phyloP scores from a whole-genome alignment of 2,329 filamentous ascomycete genomes.

The Pezicula rhizophila region DNA sequence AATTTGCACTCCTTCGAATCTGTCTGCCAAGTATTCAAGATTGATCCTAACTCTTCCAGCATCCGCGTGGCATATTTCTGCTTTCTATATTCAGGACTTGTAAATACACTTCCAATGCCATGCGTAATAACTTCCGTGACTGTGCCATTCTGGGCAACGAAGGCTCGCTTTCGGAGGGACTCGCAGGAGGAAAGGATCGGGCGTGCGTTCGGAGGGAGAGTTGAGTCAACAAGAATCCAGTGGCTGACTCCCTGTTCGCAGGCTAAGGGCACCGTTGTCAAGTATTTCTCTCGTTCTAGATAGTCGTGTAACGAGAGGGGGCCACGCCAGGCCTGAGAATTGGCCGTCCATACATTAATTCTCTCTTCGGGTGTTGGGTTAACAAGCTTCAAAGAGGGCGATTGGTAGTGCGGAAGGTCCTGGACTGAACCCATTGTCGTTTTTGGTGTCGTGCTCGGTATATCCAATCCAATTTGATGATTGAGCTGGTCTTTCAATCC shows the following conservation, averaged over 20 bases:
- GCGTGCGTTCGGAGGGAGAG: constrained; percentile 33
- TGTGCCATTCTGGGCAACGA: constrained; percentile 35
- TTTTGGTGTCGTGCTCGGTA: constrained; percentile 2
- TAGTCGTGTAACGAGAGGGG: constrained; percentile 50
- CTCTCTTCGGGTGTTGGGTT: constrained; percentile 53
- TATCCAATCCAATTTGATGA: background rate
- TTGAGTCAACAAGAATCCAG: constrained; percentile 56
- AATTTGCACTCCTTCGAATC: constrained; percentile 47
- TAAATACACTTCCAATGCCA: constrained; percentile 78
- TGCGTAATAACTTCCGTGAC: constrained; percentile 57
- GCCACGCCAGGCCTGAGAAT: constrained; percentile 52
- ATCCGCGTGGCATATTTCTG: constrained; percentile 74
- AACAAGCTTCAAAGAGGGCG: constrained; percentile 39
- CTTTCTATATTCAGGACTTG: constrained; percentile 58
- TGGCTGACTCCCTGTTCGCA: constrained; percentile 29
- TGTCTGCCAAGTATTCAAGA: constrained; percentile 45
- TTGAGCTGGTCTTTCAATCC: too few species aligned
- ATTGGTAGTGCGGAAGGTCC: constrained; percentile 18
- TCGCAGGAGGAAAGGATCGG: constrained; percentile 60
- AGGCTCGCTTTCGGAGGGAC: constrained; percentile 52
- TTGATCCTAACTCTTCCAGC: constrained; percentile 58
- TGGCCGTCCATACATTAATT: constrained; percentile 46
- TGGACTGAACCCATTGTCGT: background rate
- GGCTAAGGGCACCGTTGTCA: constrained; percentile 52
- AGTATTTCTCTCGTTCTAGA: constrained; percentile 50